These are phyloP conservation scores for Berberis thunbergii DNA, from an alignment of 164 flowering plant genomes.

Conservation along the genomic window DNA sequence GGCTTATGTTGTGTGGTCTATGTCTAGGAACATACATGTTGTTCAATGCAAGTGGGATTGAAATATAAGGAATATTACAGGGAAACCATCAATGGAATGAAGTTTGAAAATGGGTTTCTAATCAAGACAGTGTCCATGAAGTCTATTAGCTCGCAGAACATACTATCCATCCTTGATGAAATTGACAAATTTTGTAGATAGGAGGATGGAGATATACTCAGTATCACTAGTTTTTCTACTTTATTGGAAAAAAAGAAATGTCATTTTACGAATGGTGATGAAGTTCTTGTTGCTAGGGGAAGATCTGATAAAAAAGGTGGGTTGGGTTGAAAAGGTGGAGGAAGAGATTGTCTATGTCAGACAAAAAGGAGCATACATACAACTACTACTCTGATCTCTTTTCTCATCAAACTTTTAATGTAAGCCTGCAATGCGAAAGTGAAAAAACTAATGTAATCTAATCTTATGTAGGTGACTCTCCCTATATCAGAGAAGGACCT, in stretches of 20 bases:
- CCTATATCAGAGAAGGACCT: conserved; percentile 81
- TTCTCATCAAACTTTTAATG: too few species aligned
- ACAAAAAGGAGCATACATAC: conserved; percentile 72
- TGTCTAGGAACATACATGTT: conserved; percentile 64
- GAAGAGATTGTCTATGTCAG: conserved; percentile 81
- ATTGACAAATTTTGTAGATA: conserved; percentile 85
- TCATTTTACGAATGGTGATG: conserved; percentile 93
- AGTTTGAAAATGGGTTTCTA: conserved; percentile 82
- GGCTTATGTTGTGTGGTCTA: conserved; percentile 11
- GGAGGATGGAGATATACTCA: conserved; percentile 51
- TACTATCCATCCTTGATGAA: conserved; percentile 86
- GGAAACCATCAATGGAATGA: conserved; percentile 65
- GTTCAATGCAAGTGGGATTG: conserved; percentile 77
- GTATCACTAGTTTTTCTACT: conserved; percentile 59
- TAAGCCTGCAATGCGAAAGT: neutral
- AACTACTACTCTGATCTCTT: conserved; percentile 2
- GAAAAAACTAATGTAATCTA: neutral
- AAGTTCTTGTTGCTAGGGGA: conserved; percentile 81
- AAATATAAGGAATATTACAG: conserved; percentile 54
- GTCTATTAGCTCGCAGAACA: conserved; percentile 67
- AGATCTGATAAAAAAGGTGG: conserved; percentile 84
- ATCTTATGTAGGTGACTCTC: conserved; percentile 49
- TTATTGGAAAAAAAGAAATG: conserved; percentile 91
- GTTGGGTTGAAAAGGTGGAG: conserved; percentile 96
- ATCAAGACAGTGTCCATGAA: conserved; percentile 75